These are phyloP conservation scores for Platanthera guangdongensis DNA, from an alignment of 106 monocot species.

Conservation along the genomic window DNA sequence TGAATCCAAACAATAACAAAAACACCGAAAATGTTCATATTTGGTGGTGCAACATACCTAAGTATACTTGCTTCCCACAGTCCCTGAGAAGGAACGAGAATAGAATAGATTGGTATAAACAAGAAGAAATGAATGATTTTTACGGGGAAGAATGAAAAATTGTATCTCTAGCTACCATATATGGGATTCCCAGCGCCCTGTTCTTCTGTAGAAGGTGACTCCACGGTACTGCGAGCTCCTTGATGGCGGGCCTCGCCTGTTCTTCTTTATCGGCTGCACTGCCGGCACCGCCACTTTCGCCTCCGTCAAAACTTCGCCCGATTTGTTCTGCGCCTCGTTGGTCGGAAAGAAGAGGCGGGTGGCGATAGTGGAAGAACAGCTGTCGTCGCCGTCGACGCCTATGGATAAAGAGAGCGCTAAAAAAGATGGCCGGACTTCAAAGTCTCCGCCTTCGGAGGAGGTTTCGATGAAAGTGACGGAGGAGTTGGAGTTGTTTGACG, in stretches of 20 bases:
- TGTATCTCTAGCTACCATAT: slow-evolving; percentile 16
- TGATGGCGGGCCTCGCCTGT: slow-evolving; percentile 37
- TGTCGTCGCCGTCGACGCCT: no score
- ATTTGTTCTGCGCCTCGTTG: no score
- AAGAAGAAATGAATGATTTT: background rate
- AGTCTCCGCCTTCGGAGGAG: no score
- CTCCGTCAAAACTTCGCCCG: no score
- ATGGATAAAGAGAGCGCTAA: no score
- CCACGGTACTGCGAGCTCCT: slow-evolving; percentile 52
- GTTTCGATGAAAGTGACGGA: no score
- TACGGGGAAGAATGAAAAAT: background rate
- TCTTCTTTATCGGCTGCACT: slow-evolving; percentile 24
- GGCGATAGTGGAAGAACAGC: no score
- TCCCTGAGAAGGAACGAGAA: slow-evolving; percentile 38
- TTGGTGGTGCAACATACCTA: slow-evolving; percentile 31
- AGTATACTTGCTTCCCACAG: slow-evolving; percentile 81
- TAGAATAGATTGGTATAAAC: background rate
- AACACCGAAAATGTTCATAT: background rate
- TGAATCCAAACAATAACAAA: background rate
- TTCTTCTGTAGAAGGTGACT: slow-evolving; percentile 41
- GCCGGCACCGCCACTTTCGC: no score
- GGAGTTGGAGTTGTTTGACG: no score
- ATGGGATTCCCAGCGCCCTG: slow-evolving; percentile 58
- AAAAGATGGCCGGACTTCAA: no score
- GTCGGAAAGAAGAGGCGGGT: no score